Evolutionary conservation across 129 eudicot genomes (phyloP).

Genomic region (Sambucus nigra): DNA sequence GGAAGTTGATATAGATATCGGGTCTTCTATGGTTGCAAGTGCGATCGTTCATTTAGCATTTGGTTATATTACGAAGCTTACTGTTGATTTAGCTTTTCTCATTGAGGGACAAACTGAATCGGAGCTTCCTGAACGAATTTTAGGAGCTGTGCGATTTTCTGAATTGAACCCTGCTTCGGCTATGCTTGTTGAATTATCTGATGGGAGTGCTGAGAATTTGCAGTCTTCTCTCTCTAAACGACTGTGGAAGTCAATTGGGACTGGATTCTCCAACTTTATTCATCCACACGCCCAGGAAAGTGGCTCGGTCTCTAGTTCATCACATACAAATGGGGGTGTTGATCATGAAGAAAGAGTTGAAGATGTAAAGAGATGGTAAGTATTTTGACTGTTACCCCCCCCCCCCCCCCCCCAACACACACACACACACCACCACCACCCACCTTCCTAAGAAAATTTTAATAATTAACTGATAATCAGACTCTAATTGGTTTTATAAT

Average conservation of each 20-base stretch:
- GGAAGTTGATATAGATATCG: conserved; percentile 45
- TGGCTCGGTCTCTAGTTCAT: conserved; percentile 11
- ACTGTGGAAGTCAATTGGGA: conserved; percentile 41
- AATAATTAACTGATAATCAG: no score
- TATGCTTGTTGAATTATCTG: conserved; percentile 21
- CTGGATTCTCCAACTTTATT: conserved; percentile 30
- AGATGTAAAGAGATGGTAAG: conserved; percentile 15
- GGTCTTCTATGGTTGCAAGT: conserved; percentile 48
- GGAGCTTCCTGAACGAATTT: conserved; percentile 43
- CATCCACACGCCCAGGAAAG: conserved; percentile 25
- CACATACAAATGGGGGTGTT: conserved; percentile 14
- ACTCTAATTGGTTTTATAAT: background rate
- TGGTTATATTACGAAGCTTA: conserved; percentile 29
- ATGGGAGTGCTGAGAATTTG: conserved; percentile 8
- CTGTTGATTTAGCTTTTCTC: conserved; percentile 49
- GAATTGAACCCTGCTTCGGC: conserved; percentile 32
- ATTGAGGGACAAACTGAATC: conserved; percentile 45
- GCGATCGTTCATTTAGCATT: conserved; percentile 50
- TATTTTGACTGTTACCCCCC: background rate
- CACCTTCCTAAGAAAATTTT: no score
- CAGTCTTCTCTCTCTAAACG: conserved; percentile 28
- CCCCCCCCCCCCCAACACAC: no score
- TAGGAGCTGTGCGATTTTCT: conserved; percentile 50
- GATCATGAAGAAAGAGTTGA: conserved; percentile 7
- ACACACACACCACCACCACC: no score